Base-by-base conservation (phyloP, 495 filamentous ascomycete genomes). In the Talaromyces nanjingensis region DNA sequence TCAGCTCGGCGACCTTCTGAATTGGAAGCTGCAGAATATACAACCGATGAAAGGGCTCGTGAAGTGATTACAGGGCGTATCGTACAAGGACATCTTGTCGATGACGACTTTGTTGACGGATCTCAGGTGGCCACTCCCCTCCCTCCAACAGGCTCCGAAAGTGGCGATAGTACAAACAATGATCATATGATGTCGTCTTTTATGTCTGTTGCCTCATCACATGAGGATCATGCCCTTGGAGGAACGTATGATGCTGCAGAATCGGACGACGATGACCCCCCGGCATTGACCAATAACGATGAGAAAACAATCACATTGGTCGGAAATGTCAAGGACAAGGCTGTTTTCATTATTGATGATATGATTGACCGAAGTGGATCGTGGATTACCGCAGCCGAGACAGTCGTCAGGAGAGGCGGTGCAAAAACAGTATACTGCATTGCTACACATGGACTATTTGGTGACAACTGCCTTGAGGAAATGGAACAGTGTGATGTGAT, bases 311-410 rank as follows among this genome's bases (percentile, higher is more conserved):
- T 98, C 68, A 98, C 94, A 2, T 80, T 98, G 59, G 96, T 98
- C 34, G 94, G 94, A 64, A 91, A 98, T 66, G 94, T 98, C 60
- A 86, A 85, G 67, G 86, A 89, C 73, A 85, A 88, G 62, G 85
- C 90, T 2, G 94, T 97, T 42, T 88, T 98, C 74, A 89, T 98
- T 65, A 89, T 98, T 57, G 94, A 98, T 78, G 94, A 98, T 75
- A 96, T 98, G 90, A 97, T 98, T 68, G 94, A 98, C 78, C 96
- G 96, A 74, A 86, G 91, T 29, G 91, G 91, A 22, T 96, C 91
- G 20, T 98, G 94, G 94, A 94, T 98, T 68, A 94, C 93, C 8
- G 94, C 94, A n/a, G 94, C 94, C 9, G 94, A 98, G 78, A 97
- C 93, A 7, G 93, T 97, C 1, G 90, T 96, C 61, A 96, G 97